Evolutionary conservation across 1,284 basidiomycete genomes (phyloP).

Genomic region (Exobasidium cylindrosporum): DNA sequence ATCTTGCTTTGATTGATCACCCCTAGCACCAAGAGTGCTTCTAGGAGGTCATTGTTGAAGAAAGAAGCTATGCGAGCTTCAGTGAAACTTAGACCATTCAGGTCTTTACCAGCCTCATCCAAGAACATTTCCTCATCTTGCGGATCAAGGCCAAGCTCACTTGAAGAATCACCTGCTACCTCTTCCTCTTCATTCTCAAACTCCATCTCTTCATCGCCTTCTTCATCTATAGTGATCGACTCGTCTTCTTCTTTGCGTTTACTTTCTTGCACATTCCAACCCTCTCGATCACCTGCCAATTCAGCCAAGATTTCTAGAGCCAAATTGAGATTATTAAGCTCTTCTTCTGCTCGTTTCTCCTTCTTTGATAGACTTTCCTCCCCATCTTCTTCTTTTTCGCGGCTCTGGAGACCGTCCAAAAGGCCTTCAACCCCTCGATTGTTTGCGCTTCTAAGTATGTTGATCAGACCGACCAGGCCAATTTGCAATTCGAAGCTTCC

Average conservation of each 20-base stretch:
- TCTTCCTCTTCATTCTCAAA: neutral
- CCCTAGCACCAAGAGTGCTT: neutral
- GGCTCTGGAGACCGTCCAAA: neutral
- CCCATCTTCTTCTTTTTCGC: neutral
- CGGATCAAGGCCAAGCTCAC: constrained; percentile 25
- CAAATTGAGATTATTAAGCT: constrained; percentile 34
- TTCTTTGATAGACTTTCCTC: constrained; percentile 15
- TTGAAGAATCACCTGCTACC: constrained; percentile 19
- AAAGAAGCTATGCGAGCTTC: constrained; percentile 22
- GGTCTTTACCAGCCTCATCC: constrained; percentile 4
- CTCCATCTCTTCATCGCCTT: constrained; percentile 12
- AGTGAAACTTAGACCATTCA: constrained; percentile 20
- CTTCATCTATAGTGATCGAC: constrained; percentile 7
- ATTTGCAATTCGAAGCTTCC: neutral
- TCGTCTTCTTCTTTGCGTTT: constrained; percentile 1
- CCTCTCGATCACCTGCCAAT: constrained; percentile 25
- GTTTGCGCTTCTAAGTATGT: neutral
- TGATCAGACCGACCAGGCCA: neutral
- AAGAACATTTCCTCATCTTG: constrained; percentile 21
- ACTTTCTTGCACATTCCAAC: constrained; percentile 5
- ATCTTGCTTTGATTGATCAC: neutral
- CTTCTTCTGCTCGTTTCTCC: constrained; percentile 32
- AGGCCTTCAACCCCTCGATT: neutral
- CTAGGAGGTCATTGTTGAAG: neutral
- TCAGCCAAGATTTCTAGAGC: constrained; percentile 48